These are phyloP conservation scores for Artemisia argyi DNA, from an alignment of 129 eudicot species.

Conservation along the genomic window DNA sequence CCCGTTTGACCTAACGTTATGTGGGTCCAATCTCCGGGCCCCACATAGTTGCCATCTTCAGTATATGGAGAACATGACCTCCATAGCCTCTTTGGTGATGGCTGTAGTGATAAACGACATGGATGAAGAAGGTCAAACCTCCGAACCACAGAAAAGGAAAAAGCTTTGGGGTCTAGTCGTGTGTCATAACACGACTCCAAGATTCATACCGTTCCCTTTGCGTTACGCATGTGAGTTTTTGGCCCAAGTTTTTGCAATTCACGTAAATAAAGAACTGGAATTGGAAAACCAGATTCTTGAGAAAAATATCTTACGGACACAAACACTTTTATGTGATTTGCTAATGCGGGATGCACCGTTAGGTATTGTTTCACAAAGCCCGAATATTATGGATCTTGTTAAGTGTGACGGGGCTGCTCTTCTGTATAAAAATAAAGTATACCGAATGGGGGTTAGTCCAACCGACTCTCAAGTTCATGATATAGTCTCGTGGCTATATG, in stretches of 20 bases:
- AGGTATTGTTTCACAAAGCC: conserved; percentile 83
- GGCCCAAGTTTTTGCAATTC: conserved; percentile 91
- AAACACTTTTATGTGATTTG: conserved; percentile 85
- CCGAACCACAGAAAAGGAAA: conserved; percentile 63
- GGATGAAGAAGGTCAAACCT: conserved; percentile 54
- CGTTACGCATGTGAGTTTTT: conserved; percentile 95
- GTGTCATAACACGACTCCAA: conserved; percentile 84
- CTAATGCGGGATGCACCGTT: conserved; percentile 81
- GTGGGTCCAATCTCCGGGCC: conserved; percentile 92
- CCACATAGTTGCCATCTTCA: conserved; percentile 91
- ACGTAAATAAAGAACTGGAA: conserved; percentile 82
- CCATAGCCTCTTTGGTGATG: conserved; percentile 91
- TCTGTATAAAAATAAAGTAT: conserved; percentile 52
- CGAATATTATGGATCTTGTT: conserved; percentile 90
- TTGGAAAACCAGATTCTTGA: conserved; percentile 78
- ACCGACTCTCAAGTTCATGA: conserved; percentile 61
- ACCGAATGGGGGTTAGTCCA: conserved; percentile 69
- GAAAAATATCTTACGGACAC: conserved; percentile 86
- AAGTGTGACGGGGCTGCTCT: conserved; percentile 91
- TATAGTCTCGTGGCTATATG: conserved; percentile 78
- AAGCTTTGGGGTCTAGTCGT: conserved; percentile 95
- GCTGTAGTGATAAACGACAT: conserved; percentile 82
- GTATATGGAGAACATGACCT: conserved; percentile 96
- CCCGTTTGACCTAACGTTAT: conserved; percentile 67
- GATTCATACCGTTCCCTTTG: conserved; percentile 91